Evolutionary conservation across 768 basidiomycete genomes (phyloP), one percentile per base, ranked within the genome.

Genomic region (Termitomyces sp.): DNA sequence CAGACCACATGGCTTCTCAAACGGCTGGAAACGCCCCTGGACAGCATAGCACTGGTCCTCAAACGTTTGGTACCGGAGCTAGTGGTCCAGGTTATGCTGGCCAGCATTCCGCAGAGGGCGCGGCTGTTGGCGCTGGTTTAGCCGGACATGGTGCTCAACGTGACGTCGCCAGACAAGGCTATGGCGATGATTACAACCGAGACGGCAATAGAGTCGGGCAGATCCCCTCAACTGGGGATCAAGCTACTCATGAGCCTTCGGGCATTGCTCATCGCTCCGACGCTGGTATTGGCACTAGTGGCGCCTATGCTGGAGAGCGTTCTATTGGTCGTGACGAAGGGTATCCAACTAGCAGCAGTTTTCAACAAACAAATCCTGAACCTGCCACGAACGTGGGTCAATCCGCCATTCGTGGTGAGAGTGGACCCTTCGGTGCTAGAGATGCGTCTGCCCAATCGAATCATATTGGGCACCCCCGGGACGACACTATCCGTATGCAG

Each of bases 81-180:
- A 15, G 3, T 22, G 51, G 51, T 9, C 52, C 58, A 45, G 52
- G 45, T 48, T 34, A 45, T 30, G 31, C 54, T 24, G 48, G 27
- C 12, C 27, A 54, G 11, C 22, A 16, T 22, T 27, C 9, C 24
- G 13, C 49, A 5, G 49, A 36, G 24, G 36, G 39, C 27, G 18
- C 27, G 33, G 54, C 54, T 50, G 22, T 47, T 27, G 59, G 36
- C 11, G 48, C 54, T 20, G 55, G 49, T 22, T 20, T 39, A 22
- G 51, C n/a, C 47, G 55, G 59, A 41, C 44, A 30, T 37, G 34
- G 34, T 33, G 37, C 50, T 24, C 58, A 50, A n/a, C 58, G 9
- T 30, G 54, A 30, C 20, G 13, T 15, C 7, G 34, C 30, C 15
- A 20, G 34, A 46, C 33, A n/a, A 37, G 11, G 31, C 33, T 31